Conservation (phyloP, 352 stramenopile species). For the Poterioochromonas sp. region DNA sequence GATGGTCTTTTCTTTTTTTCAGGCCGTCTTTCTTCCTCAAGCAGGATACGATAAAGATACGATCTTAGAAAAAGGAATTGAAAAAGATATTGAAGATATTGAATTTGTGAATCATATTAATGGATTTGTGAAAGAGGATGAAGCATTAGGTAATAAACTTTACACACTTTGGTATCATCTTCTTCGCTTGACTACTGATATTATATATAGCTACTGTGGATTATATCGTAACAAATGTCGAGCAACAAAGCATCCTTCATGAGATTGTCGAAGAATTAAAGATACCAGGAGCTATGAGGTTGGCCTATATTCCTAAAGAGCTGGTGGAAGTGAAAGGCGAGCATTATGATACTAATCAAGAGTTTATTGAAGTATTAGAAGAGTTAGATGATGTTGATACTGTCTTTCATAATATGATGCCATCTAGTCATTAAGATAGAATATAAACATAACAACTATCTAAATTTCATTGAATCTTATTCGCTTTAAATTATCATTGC, state of each 20-base stretch:
- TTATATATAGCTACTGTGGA: not conserved
- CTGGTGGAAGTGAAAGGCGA: not conserved
- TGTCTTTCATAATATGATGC: conserved; percentile 31
- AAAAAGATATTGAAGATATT: conserved; percentile 2
- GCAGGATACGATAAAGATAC: conserved; percentile 12
- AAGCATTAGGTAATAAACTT: not conserved
- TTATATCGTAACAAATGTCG: not conserved
- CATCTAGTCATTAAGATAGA: too few relatives aligned
- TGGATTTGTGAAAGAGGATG: not conserved
- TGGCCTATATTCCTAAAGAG: conserved; percentile 18
- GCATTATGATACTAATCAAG: not conserved
- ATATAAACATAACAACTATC: too few relatives aligned
- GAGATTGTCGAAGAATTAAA: not conserved
- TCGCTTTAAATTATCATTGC: too few relatives aligned
- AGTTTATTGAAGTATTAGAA: conserved; percentile 23
- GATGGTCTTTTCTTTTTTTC: not conserved
- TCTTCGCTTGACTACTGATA: not conserved
- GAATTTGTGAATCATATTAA: not conserved
- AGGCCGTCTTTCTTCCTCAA: not conserved
- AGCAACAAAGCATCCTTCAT: not conserved
- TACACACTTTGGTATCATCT: not conserved
- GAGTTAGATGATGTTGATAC: conserved; percentile 21
- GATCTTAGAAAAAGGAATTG: not conserved
- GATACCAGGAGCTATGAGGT: not conserved
- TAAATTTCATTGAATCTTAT: too few relatives aligned